Percentiles rank a stretch among this genome's conserved stretches.
Conservation (phyloP, 1,139 yeast species). For the Hanseniaspora gamundiae region DNA sequence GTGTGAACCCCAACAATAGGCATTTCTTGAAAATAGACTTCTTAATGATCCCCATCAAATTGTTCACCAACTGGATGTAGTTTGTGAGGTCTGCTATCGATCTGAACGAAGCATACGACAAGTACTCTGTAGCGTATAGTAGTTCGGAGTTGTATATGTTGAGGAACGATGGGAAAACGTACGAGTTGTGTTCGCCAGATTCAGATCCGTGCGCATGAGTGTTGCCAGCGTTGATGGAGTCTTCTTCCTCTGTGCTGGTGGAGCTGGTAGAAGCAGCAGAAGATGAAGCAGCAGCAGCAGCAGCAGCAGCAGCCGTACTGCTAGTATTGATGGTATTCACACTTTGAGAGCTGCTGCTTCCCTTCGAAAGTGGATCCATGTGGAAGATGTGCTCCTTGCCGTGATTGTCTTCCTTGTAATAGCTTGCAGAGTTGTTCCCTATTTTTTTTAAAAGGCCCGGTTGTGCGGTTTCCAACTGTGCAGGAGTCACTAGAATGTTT, state of each 20-base stretch:
- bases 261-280: background rate
- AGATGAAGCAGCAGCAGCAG: no score
- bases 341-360: background rate
- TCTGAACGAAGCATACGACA: constrained; percentile 4
- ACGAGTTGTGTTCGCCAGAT: background rate
- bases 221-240: background rate
- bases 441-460: background rate
- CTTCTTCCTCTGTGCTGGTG: no score
- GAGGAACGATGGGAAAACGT: background rate
- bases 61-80: constrained; percentile 4
- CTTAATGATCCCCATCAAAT: constrained; percentile 3
- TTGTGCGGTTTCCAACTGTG: constrained; percentile 2
- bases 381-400: no score
- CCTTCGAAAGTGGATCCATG: no score
- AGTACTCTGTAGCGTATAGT: constrained; percentile 5
- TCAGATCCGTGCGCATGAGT: background rate
- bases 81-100: constrained; percentile 1
- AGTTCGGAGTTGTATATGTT: constrained; percentile 5
- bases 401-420: background rate
- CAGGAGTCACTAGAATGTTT: constrained; percentile 3
- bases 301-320: no score
- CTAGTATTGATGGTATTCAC: background rate
- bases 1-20: constrained; percentile 2
- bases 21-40: constrained; percentile 7
- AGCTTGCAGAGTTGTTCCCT: background rate